Percentiles rank a stretch among this genome's conserved stretches.
Conservation (phyloP, 148 eudicot genomes). For the Pouteria glomerata region DNA sequence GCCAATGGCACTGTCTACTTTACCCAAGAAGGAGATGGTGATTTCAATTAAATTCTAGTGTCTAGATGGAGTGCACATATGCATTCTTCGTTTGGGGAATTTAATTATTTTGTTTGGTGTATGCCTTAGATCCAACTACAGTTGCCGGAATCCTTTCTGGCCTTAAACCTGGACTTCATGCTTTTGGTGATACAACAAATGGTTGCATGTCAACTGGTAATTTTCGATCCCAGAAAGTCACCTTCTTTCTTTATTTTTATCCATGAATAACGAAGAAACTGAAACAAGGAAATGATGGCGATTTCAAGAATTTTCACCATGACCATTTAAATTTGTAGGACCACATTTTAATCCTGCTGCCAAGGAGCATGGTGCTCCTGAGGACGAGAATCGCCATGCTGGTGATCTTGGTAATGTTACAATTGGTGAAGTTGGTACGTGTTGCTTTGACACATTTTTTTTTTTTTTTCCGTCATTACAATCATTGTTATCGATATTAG, state of each 20-base stretch:
- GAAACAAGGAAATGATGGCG: not conserved
- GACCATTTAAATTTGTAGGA: conserved; percentile 37
- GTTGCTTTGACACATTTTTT: not conserved
- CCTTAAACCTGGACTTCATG: conserved; percentile 88
- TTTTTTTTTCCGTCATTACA: not conserved
- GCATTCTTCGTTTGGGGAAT: too few relatives aligned
- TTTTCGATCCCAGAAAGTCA: not conserved
- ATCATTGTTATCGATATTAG: not conserved
- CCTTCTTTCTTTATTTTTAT: not conserved
- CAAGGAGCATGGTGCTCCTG: conserved; percentile 94
- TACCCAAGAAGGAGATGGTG: conserved; percentile 84
- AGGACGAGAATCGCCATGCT: conserved; percentile 87
- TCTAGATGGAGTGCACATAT: not conserved
- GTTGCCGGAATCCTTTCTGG: conserved; percentile 79
- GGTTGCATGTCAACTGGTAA: conserved; percentile 99
- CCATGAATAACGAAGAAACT: not conserved
- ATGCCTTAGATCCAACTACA: conserved; percentile 65
- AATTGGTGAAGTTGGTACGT: conserved; percentile 89
- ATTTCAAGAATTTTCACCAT: not conserved
- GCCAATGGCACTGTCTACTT: conserved; percentile 77
- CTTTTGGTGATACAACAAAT: conserved; percentile 97
- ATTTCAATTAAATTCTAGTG: not conserved
- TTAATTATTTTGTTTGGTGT: conserved; percentile 3
- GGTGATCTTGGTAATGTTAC: conserved; percentile 97
- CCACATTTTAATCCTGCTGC: conserved; percentile 92